A percentile compares a stretch with the other conserved stretches of the same genome.
phyloP scores from a whole-genome alignment of 2,329 filamentous ascomycete species.

The Saccharata proteae region DNA sequence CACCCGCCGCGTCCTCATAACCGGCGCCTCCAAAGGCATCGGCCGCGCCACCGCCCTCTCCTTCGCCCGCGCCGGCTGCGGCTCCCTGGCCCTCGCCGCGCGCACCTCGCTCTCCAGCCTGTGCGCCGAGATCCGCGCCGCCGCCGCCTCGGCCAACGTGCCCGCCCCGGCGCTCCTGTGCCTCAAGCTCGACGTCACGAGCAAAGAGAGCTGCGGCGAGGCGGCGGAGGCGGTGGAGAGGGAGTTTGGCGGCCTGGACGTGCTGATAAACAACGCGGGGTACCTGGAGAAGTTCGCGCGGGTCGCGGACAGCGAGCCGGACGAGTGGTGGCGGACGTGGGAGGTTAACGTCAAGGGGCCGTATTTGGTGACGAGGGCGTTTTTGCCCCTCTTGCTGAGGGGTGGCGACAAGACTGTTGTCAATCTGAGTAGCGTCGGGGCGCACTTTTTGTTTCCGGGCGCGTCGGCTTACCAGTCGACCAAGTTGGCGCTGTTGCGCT shows the following conservation, averaged over 20 bases:
- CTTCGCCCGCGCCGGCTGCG: conserved; percentile 42
- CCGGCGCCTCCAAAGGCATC: conserved; percentile 43
- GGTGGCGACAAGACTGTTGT: conserved; percentile 23
- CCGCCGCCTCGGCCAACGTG: conserved; percentile 16
- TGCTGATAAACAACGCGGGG: conserved; percentile 36
- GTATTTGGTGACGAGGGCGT: conserved; percentile 34
- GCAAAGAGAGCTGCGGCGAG: too few relatives aligned
- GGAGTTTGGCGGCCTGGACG: conserved; percentile 22
- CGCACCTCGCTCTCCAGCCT: conserved; percentile 35
- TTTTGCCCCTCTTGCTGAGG: conserved; percentile 31
- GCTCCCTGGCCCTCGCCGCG: conserved; percentile 41
- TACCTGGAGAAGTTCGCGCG: neutral
- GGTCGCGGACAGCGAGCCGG: conserved; percentile 24
- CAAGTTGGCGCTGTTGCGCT: conserved; percentile 38
- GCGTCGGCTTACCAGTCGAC: conserved; percentile 31
- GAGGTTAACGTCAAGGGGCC: conserved; percentile 39
- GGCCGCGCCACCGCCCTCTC: conserved; percentile 43
- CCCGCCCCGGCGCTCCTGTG: conserved; percentile 30
- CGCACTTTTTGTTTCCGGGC: conserved; percentile 14
- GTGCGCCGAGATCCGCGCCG: conserved; percentile 22
- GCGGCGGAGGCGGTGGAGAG: neutral
- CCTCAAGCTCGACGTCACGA: conserved; percentile 4
- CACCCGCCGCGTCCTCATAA: conserved; percentile 39
- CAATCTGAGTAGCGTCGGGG: conserved; percentile 35
- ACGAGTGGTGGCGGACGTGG: conserved; percentile 31